Conservation (phyloP, 768 basidiomycete species). For the Cyathus striatus region DNA sequence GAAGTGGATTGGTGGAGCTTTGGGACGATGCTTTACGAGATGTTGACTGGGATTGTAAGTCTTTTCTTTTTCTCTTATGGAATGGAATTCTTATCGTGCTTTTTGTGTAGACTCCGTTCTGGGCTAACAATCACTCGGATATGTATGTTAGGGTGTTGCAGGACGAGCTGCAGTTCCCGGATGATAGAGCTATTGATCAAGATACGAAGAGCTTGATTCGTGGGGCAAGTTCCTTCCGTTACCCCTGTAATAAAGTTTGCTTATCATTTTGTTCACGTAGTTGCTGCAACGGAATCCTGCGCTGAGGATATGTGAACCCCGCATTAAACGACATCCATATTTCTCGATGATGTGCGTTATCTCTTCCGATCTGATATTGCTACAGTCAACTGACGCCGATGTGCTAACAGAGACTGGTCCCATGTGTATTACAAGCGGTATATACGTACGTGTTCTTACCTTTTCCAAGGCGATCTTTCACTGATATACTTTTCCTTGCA, state of each 20-base stretch:
- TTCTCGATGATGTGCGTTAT: slow-evolving; percentile 84
- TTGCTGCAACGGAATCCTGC: slow-evolving; percentile 91
- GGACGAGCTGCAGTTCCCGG: slow-evolving; percentile 85
- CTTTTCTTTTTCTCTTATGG: slow-evolving; percentile 7
- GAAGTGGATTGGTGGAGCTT: slow-evolving; percentile 99
- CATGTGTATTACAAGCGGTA: slow-evolving; percentile 94
- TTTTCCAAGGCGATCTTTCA: slow-evolving; percentile 1
- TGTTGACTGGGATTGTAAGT: slow-evolving; percentile 92
- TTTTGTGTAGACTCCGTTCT: slow-evolving; percentile 73
- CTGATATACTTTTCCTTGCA: slow-evolving; percentile 27
- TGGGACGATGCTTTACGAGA: slow-evolving; percentile 97
- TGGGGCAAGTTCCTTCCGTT: slow-evolving; percentile 55
- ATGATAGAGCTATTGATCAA: slow-evolving; percentile 88
- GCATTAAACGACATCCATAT: slow-evolving; percentile 92
- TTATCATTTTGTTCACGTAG: slow-evolving; percentile 27
- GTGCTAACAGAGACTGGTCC: slow-evolving; percentile 72
- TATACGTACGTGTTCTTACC: slow-evolving; percentile 61
- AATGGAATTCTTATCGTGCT: slow-evolving; percentile 9
- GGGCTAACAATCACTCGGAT: slow-evolving; percentile 89
- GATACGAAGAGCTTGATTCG: slow-evolving; percentile 95
- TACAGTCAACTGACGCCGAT: slow-evolving; percentile 5
- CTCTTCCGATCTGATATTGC: slow-evolving; percentile 2
- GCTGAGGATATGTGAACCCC: slow-evolving; percentile 86
- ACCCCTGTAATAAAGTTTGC: no score
- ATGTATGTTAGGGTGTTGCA: slow-evolving; percentile 94